Conservation (phyloP, 495 filamentous ascomycete genomes). For the Sordaria brevicollis region DNA sequence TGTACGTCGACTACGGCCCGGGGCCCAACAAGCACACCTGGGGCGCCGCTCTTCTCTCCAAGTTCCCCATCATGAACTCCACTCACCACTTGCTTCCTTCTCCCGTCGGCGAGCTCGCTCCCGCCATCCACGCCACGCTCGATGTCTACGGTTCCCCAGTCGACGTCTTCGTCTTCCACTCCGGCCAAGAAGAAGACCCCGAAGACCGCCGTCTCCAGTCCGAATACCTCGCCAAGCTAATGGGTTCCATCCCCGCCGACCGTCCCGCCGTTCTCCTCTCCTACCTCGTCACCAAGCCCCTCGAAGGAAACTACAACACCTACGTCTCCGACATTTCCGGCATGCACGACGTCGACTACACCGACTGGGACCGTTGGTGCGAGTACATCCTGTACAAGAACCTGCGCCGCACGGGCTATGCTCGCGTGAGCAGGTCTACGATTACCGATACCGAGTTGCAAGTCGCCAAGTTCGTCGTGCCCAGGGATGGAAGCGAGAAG, state of each 20-base stretch:
- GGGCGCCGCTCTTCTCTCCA: constrained; percentile 86
- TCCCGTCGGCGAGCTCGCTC: constrained; percentile 88
- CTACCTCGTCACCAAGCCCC: constrained; percentile 86
- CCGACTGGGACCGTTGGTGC: constrained; percentile 97
- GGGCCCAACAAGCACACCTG: constrained; percentile 99
- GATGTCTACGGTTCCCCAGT: constrained; percentile 84
- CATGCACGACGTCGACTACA: constrained; percentile 92
- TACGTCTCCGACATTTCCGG: constrained; percentile 79
- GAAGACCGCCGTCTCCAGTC: constrained; percentile 86
- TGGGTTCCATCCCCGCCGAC: constrained; percentile 55
- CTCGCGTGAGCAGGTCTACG: constrained; percentile 73
- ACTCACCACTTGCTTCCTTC: constrained; percentile 92
- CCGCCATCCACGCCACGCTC: constrained; percentile 90
- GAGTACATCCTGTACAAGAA: constrained; percentile 97
- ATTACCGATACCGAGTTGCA: constrained; percentile 98
- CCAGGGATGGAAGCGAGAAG: constrained; percentile 51
- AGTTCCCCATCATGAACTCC: constrained; percentile 95
- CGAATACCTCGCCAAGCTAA: constrained; percentile 78
- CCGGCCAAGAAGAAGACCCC: constrained; percentile 93
- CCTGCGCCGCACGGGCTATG: constrained; percentile 78
- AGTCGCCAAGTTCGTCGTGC: constrained; percentile 91
- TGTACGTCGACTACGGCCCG: constrained; percentile 97
- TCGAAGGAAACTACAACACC: constrained; percentile 92
- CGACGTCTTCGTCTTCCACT: constrained; percentile 98
- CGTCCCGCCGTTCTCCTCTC: constrained; percentile 79